A percentile compares a stretch with the other conserved stretches of the same genome.
These are phyloP conservation scores for Pseudogymnoascus sp. DNA, from an alignment of 2,329 filamentous ascomycete genomes.

Conservation along the genomic window DNA sequence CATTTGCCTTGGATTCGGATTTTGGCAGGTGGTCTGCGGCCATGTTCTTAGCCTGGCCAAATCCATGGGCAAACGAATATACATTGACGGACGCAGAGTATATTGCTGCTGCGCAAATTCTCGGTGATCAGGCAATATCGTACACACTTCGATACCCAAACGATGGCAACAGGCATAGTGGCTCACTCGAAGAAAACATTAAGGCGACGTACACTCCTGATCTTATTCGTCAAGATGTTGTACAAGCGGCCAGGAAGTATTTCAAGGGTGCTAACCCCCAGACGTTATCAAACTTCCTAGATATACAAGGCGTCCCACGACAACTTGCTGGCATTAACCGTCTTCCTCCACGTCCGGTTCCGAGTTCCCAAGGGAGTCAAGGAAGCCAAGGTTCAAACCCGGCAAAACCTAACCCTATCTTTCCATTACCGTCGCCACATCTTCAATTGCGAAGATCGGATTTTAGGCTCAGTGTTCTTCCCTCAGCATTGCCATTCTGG, in stretches of 20 bases:
- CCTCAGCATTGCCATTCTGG: constrained; percentile 72
- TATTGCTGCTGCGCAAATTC: constrained; percentile 59
- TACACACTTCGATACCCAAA: constrained; percentile 32
- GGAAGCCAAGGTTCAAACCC: constrained; percentile 15
- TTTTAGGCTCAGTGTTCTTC: constrained; percentile 61
- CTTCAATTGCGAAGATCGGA: constrained; percentile 65
- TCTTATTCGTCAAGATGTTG: constrained; percentile 40
- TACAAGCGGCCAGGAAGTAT: constrained; percentile 36
- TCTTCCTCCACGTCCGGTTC: constrained; percentile 30
- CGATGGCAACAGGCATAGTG: constrained; percentile 20
- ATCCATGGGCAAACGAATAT: constrained; percentile 36
- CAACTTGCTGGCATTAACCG: constrained; percentile 44
- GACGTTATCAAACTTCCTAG: constrained; percentile 43
- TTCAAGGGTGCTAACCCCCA: constrained; percentile 37
- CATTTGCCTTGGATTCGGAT: constrained; percentile 26
- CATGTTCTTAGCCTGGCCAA: constrained; percentile 51
- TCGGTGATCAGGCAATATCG: constrained; percentile 61
- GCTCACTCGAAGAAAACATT: background rate
- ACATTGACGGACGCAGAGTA: constrained; percentile 47
- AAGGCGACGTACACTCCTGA: background rate
- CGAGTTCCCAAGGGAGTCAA: background rate
- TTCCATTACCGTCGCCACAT: constrained; percentile 59
- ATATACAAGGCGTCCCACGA: constrained; percentile 48
- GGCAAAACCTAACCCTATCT: constrained; percentile 44
- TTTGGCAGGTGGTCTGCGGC: constrained; percentile 36